Percentiles rank a stretch among this genome's conserved stretches.
phyloP scores from a whole-genome alignment of 2,329 filamentous ascomycete species.

The Ustulina deusta region DNA sequence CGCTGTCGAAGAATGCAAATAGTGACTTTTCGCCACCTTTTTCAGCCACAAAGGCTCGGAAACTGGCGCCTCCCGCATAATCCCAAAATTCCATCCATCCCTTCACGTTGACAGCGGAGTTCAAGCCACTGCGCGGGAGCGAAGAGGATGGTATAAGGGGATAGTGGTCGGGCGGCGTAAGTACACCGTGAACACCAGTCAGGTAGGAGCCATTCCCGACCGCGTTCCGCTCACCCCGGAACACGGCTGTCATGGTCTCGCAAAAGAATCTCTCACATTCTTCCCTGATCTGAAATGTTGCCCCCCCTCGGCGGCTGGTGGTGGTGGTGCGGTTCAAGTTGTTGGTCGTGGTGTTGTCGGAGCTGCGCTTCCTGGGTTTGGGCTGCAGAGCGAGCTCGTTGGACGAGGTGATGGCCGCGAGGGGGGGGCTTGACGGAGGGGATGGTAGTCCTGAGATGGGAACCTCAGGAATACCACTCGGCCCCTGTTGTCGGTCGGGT shows the following conservation, averaged over 20 bases:
- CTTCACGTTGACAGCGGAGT: conserved; percentile 56
- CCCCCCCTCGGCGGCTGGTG: conserved; percentile 82
- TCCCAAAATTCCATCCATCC: conserved; percentile 86
- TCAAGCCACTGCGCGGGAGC: conserved; percentile 46
- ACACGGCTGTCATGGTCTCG: conserved; percentile 91
- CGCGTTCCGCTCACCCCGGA: conserved; percentile 93
- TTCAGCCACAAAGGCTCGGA: conserved; percentile 85
- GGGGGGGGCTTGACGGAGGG: conserved; percentile 89
- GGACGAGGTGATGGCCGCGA: conserved; percentile 77
- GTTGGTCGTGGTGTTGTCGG: conserved; percentile 45
- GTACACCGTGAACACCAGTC: conserved; percentile 74
- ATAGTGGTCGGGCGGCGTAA: conserved; percentile 65
- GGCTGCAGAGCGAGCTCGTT: conserved; percentile 75
- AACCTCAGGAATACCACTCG: conserved; percentile 96
- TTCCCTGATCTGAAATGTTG: conserved; percentile 96
- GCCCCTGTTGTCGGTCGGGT: conserved; percentile 63
- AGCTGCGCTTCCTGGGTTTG: conserved; percentile 62
- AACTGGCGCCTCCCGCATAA: conserved; percentile 84
- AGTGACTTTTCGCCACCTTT: conserved; percentile 77
- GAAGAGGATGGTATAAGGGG: conserved; percentile 54
- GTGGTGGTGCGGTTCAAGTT: conserved; percentile 61
- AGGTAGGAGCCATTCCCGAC: conserved; percentile 84
- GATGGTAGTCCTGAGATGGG: conserved; percentile 85
- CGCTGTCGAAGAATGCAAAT: conserved; percentile 87
- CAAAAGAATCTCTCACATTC: conserved; percentile 99